phyloP scores from a whole-genome alignment of 106 monocot species.

The Acorus calamus region DNA sequence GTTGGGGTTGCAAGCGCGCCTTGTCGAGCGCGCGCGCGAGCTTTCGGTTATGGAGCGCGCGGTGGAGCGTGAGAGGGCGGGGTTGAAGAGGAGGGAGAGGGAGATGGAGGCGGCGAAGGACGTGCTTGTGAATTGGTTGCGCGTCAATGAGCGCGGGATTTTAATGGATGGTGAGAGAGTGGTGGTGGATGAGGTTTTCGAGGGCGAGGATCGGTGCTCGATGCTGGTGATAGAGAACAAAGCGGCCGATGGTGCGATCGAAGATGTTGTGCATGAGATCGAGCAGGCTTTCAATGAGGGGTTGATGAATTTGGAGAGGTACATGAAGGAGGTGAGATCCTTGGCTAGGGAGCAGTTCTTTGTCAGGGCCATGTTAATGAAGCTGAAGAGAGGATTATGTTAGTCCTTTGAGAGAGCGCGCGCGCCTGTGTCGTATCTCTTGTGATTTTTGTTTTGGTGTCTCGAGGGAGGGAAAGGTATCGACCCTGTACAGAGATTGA shows the following conservation, averaged over 20 bases:
- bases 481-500: no score
- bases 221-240: slow-evolving; percentile 2
- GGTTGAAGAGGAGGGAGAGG: not conserved
- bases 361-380: not conserved
- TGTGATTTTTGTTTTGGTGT: no score
- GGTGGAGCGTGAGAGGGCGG: slow-evolving; percentile 7
- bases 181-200: slow-evolving; percentile 3
- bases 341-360: slow-evolving; percentile 27
- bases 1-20: not conserved
- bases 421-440: no score
- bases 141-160: not conserved
- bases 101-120: not conserved
- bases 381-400: no score
- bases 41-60: not conserved
- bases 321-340: slow-evolving; percentile 28
- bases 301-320: not conserved
- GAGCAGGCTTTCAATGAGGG: slow-evolving; percentile 6
- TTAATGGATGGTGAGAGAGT: not conserved
- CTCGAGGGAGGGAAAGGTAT: no score
- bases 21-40: not conserved
- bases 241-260: slow-evolving; percentile 17
- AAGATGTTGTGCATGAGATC: slow-evolving; percentile 10
- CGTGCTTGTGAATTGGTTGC: slow-evolving; percentile 17
- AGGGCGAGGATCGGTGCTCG: not conserved
- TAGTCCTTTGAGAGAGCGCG: no score